Evolutionary conservation across 208 protist genomes (phyloP), one percentile per base, ranked within the genome.

Genomic region (Crithidia expoeki): DNA sequence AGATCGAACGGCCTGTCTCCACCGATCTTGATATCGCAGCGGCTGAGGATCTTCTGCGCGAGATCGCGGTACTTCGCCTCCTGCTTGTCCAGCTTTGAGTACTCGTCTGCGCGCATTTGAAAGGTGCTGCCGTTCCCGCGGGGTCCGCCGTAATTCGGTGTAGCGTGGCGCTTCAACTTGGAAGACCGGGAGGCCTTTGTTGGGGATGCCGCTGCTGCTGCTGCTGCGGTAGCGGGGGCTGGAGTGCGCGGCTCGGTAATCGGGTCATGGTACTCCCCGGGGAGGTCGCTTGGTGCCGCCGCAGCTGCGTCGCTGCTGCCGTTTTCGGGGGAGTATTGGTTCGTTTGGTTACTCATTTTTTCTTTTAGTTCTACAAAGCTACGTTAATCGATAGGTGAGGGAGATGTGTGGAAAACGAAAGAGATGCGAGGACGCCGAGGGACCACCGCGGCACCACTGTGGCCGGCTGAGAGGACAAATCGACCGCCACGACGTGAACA

Each of bases 1-100:
- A 89, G 62, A 49, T 89, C 83, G 55, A 55, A 84, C 19, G 83
- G 83, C 12, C 59, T 36, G 28, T 76, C 61, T 19, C 80, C 83
- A 47, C 63, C 72, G 27, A 89, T 72, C 44, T 42, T 86, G 16
- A 89, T 75, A 19, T 63, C 80, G 12, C 74, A 75, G 4, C 38
- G 49, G n/a, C 66, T 63, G 4, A 89, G 59, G 16, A 89, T 63
- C 55, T 86, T 85, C 69, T 89, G 76, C 1, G 57, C 67, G 14
- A 84, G 27, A 4, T 19, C 38, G 28, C 33, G 42, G 62, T 85
- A 86, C 69, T 84, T 81, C 34, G 47, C 19, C 67, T 86, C 80
- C 42, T 67, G 53, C 62, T 68, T 76, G 12, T 51, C 40, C 27
- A 76, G 60, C 65, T 57, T 61, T 9, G 62, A 56, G 65, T 74